Evolutionary conservation across 2,329 filamentous ascomycete species (phyloP).

Genomic region (Zymoseptoria crescenta): DNA sequence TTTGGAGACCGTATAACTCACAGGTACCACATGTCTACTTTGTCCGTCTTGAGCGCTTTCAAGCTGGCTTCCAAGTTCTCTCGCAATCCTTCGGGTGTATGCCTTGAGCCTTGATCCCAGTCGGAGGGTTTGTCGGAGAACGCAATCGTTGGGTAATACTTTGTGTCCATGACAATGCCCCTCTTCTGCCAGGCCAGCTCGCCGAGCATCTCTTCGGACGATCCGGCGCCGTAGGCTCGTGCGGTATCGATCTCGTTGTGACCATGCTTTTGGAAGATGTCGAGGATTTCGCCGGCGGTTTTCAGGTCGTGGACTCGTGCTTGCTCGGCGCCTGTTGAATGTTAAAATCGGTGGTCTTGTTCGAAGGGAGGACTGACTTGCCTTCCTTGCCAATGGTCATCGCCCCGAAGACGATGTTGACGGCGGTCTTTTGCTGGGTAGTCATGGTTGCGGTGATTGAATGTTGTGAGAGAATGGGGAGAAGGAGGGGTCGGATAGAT

Average conservation of each 20-base stretch:
- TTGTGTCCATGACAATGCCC: constrained; percentile 24
- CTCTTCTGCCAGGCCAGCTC: constrained; percentile 23
- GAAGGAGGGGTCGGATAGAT: not conserved
- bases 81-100: constrained; percentile 32
- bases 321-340: constrained; percentile 12
- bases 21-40: constrained; percentile 68
- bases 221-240: constrained; percentile 21
- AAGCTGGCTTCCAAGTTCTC: constrained; percentile 58
- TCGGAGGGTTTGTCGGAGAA: not conserved
- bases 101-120: not conserved
- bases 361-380: not conserved
- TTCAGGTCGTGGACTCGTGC: constrained; percentile 19
- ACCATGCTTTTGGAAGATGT: constrained; percentile 24
- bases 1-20: not conserved
- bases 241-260: constrained; percentile 27
- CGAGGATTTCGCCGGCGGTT: constrained; percentile 18
- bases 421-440: constrained; percentile 16
- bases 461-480: not conserved
- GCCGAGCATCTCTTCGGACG: constrained; percentile 23
- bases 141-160: constrained; percentile 17
- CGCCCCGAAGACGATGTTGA: constrained; percentile 21
- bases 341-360: not conserved
- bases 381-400: constrained; percentile 16
- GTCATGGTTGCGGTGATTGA: constrained; percentile 9
- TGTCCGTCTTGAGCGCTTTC: constrained; percentile 60